Evolutionary conservation across 2,329 filamentous ascomycete species (phyloP), one percentile per base, ranked within the genome.

Genomic region (Gyromitra esculenta): DNA sequence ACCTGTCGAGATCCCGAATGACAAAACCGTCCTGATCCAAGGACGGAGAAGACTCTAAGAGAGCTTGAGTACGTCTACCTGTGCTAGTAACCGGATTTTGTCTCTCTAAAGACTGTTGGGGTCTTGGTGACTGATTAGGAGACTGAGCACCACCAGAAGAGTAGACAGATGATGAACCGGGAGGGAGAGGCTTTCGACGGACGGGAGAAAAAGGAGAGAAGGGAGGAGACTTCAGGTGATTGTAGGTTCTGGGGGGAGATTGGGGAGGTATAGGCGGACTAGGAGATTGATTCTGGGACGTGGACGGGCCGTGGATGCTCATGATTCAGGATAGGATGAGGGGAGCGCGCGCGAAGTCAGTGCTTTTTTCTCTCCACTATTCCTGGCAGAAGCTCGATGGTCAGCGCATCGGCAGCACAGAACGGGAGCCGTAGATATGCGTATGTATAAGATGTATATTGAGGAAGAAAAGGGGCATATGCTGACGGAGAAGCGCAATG

Each of bases 1-100:
- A 79, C 77, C 76, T 79, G 72, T 78, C 76, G 48, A 75, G 75
- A 77, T 75, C 75, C 64, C 76, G 73, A 73, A 71, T 54, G 63
- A 67, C 75, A 75, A 78, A 67, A 35, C 60, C 66, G 60, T 63
- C 60, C 8, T 64, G 63, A 21, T 64, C 75, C 18, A 66, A 57
- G 39, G 68, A 67, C 7, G 64, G 69, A 60, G 75, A 72, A 56
- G 57, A 45, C 63, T 50, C 67, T 70, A 70, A 64, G 43, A 57
- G 68, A 45, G 41, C 62, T 62, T 75, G 56, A 54, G 35, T 48
- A 43, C 31, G 48, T 54, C 60, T 54, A 43, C 18, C 45, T 66
- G 48, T 18, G 52, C 39, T 18, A 35, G 35, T 62, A 25, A 41
- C 35, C 45, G 41, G 48, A 39, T 50, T 64, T 52, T 73, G 59